phyloP scores from a whole-genome alignment of 2,329 filamentous ascomycete species.

The Xylariaceae sp. region DNA sequence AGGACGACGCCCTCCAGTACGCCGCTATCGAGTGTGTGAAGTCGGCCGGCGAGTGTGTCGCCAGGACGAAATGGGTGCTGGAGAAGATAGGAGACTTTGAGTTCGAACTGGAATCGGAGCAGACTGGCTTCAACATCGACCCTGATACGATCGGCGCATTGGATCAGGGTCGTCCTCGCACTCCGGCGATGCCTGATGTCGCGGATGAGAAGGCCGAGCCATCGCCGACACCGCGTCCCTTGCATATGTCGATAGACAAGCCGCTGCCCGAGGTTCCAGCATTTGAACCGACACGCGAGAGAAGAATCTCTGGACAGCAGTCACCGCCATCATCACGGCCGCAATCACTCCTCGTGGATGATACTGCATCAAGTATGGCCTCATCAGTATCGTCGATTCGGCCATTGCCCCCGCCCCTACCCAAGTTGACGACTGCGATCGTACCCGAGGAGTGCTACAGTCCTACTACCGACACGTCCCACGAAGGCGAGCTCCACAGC shows the following conservation, averaged over 20 bases:
- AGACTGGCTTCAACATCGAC: too few relatives aligned
- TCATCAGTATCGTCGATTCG: slow-evolving; percentile 42
- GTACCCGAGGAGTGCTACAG: slow-evolving; percentile 41
- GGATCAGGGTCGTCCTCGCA: slow-evolving; percentile 22
- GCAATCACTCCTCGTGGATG: slow-evolving; percentile 32
- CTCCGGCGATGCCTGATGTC: slow-evolving; percentile 30
- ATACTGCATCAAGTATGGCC: slow-evolving; percentile 32
- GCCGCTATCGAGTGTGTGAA: slow-evolving; percentile 84
- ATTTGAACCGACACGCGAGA: slow-evolving; percentile 13
- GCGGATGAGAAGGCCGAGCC: slow-evolving; percentile 29
- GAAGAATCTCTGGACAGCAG: slow-evolving; percentile 13
- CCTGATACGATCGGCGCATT: too few relatives aligned
- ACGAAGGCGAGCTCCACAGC: slow-evolving; percentile 43
- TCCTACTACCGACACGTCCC: slow-evolving; percentile 36
- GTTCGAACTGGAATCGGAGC: slow-evolving; percentile 59
- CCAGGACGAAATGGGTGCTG: slow-evolving; percentile 76
- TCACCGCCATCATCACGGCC: slow-evolving; percentile 35
- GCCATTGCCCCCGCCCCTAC: slow-evolving; percentile 46
- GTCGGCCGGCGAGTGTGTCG: slow-evolving; percentile 83
- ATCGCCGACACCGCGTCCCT: slow-evolving; percentile 18
- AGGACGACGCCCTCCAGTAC: slow-evolving; percentile 68
- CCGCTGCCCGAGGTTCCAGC: slow-evolving; percentile 59
- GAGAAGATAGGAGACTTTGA: slow-evolving; percentile 90
- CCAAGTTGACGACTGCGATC: slow-evolving; percentile 47
- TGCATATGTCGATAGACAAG: slow-evolving; percentile 50